Conservation (phyloP, 73 alveolate species). For the Paramecium sexaurelia region DNA sequence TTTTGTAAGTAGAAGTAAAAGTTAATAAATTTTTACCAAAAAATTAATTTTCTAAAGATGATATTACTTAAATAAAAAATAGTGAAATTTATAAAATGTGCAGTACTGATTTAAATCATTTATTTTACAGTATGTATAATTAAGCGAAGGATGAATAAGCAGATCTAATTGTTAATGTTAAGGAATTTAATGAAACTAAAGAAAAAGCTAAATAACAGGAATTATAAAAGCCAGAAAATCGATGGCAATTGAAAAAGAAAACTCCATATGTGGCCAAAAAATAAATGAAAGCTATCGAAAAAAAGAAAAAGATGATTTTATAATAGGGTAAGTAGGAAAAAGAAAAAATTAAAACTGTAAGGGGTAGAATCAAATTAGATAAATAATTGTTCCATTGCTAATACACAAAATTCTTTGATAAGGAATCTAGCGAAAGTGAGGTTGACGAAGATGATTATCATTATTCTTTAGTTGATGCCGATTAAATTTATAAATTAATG, state of each 20-base stretch:
- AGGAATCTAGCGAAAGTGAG: background rate
- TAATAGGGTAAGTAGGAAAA: background rate
- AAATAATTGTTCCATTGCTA: conserved; percentile 8
- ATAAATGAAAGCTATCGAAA: background rate
- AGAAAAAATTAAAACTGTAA: conserved; percentile 11
- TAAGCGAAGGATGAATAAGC: conserved; percentile 1
- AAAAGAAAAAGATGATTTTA: background rate
- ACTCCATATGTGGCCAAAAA: conserved; percentile 13
- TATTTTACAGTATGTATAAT: conserved; percentile 36
- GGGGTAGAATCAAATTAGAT: conserved; percentile 43
- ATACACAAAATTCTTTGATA: conserved; percentile 32
- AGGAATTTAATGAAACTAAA: background rate
- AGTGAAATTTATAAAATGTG: conserved; percentile 11
- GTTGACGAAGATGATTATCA: background rate
- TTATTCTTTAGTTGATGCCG: conserved; percentile 10
- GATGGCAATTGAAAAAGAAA: background rate
- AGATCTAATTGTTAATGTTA: background rate
- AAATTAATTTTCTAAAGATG: background rate
- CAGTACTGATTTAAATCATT: background rate
- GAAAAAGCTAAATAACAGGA: conserved; percentile 15
- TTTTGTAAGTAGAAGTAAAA: background rate
- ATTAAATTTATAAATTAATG: background rate
- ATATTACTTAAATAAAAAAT: background rate
- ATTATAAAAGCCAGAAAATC: background rate
- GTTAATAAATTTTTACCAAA: background rate